Evolutionary conservation across 2,329 filamentous ascomycete genomes (phyloP).

Genomic region (Paecilomyces sp.): DNA sequence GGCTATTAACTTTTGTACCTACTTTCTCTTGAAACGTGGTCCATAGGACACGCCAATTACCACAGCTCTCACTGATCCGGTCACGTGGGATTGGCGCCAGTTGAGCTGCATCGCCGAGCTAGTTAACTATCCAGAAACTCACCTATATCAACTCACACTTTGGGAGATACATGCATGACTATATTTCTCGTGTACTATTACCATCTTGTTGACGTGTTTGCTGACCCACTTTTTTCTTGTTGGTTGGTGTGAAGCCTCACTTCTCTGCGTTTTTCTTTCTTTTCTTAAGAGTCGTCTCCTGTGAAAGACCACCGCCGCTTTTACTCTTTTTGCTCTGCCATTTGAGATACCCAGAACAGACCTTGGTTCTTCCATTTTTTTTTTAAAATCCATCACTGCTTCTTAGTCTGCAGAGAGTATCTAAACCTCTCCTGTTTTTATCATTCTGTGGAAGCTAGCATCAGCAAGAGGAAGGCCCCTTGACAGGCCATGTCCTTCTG

Average conservation of each 20-base stretch:
- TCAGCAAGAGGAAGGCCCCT: not conserved
- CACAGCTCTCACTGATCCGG: not conserved
- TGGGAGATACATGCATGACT: conserved; percentile 7
- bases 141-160: conserved; percentile 9
- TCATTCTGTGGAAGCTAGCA: not conserved
- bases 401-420: not conserved
- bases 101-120: conserved; percentile 15
- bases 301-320: not conserved
- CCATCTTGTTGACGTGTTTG: not conserved
- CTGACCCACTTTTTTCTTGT: not conserved
- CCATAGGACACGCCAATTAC: not conserved
- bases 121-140: conserved; percentile 11
- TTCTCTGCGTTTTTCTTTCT: not conserved
- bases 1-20: not conserved
- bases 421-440: not conserved
- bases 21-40: not conserved
- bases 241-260: not conserved
- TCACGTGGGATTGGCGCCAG: conserved; percentile 14
- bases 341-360: not conserved
- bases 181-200: not conserved
- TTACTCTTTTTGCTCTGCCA: not conserved
- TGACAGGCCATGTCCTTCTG: not conserved
- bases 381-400: not conserved
- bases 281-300: not conserved
- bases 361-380: not conserved